A percentile compares a stretch with the other conserved stretches of the same genome.
phyloP scores from a whole-genome alignment of 345 rosid genomes.

The Salix caprea region DNA sequence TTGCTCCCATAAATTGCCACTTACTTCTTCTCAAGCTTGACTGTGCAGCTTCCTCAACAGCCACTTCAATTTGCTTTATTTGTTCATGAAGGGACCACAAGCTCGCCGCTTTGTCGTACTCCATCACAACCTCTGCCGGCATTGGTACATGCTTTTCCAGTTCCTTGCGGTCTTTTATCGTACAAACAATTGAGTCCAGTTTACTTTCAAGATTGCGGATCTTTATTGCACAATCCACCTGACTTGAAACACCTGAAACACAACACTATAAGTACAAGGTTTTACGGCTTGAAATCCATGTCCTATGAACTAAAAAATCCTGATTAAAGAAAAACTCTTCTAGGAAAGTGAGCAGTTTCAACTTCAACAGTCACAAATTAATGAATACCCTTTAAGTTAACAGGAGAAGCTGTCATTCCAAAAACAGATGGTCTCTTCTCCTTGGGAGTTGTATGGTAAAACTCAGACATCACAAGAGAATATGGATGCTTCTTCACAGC shows the following conservation, averaged over 20 bases:
- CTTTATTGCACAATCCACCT: conserved; percentile 93
- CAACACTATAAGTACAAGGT: neutral
- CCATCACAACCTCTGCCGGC: conserved; percentile 88
- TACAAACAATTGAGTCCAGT: conserved; percentile 84
- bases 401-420: conserved; percentile 99
- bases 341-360: neutral
- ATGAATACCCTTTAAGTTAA: conserved; percentile 79
- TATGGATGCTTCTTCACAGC: conserved; percentile 99
- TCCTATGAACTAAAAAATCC: neutral
- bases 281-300: neutral
- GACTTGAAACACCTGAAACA: conserved; percentile 86
- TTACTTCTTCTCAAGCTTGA: conserved; percentile 84
- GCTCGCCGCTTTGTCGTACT: conserved; percentile 91
- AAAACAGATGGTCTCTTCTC: conserved; percentile 90
- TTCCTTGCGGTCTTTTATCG: conserved; percentile 91
- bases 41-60: conserved; percentile 92
- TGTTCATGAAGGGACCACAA: conserved; percentile 96
- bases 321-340: neutral
- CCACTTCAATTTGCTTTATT: conserved; percentile 78
- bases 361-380: neutral
- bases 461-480: conserved; percentile 97
- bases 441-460: conserved; percentile 82
- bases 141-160: conserved; percentile 94
- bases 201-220: conserved; percentile 97
- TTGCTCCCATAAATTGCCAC: conserved; percentile 99